phyloP scores from a whole-genome alignment of 1,284 basidiomycete genomes.

The Ganoderma leucocontextum region DNA sequence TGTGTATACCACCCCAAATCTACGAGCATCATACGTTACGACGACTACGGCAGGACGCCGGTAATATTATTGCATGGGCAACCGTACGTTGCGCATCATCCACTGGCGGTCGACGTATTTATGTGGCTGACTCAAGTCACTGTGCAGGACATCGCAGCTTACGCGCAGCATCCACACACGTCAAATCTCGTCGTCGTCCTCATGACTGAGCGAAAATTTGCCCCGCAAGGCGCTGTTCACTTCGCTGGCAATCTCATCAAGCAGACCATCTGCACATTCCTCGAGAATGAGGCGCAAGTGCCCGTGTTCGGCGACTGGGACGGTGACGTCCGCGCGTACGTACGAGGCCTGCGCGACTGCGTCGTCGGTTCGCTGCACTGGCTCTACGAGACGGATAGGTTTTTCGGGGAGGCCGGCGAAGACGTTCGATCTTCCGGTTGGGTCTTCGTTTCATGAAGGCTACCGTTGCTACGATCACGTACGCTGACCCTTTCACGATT shows the following conservation, averaged over 20 bases:
- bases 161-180: slow-evolving; percentile 50
- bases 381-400: slow-evolving; percentile 66
- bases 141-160: slow-evolving; percentile 58
- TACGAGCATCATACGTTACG: slow-evolving; percentile 43
- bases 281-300: slow-evolving; percentile 43
- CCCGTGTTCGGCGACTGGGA: slow-evolving; percentile 30
- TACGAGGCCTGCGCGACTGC: slow-evolving; percentile 58
- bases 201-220: slow-evolving; percentile 48
- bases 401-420: slow-evolving; percentile 62
- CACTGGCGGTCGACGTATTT: neutral
- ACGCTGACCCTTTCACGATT: slow-evolving; percentile 6
- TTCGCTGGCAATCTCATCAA: slow-evolving; percentile 51
- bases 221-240: slow-evolving; percentile 58
- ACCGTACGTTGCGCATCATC: slow-evolving; percentile 46
- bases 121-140: slow-evolving; percentile 16
- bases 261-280: slow-evolving; percentile 48
- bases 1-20: slow-evolving; percentile 48
- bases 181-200: slow-evolving; percentile 57
- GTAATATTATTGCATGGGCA: slow-evolving; percentile 56
- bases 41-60: slow-evolving; percentile 48
- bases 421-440: slow-evolving; percentile 69
- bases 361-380: slow-evolving; percentile 63
- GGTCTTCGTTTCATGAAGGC: slow-evolving; percentile 55
- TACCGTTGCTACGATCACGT: slow-evolving; percentile 1
- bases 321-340: slow-evolving; percentile 49